Evolutionary conservation across 2,329 filamentous ascomycete species (phyloP), one percentile per base, ranked within the genome.

Genomic region (Aschersonia sp.): DNA sequence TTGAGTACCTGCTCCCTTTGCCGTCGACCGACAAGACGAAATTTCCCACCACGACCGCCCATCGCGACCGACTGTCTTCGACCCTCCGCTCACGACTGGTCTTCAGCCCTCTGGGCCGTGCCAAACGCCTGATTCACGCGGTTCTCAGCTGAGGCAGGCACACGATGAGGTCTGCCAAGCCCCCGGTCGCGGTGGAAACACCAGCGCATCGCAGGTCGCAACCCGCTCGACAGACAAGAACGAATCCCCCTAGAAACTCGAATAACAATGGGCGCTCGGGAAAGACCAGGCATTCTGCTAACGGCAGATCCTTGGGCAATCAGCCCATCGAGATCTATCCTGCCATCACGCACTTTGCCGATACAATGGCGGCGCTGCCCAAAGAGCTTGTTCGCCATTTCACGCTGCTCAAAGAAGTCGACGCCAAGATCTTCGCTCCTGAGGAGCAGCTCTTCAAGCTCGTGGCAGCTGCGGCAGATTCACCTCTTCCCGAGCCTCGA

Each of bases 351-450:
- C 77, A 82, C 66, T 97, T 98, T 63, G 86, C 91, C 53, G 89
- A 97, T 65, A 83, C 89, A 53, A 88, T 97, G 61, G 83, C 88
- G 46, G 89, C 91, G 40, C 78, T 98, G 30, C 92, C 92, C 4
- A 89, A 89, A 64, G 92, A 98, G 68, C 86, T 96, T 46, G 88
- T 95, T 56, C 83, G 89, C 61, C 91, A 98, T 65, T 95, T 95
- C 58, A 96, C 91, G 35, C 77, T 97, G 49, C 74, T 98, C 56
- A 96, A 96, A 65, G 92, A 98, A 68, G 92, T 97, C 45, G 92
- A 98, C 69, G 91, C 91, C 53, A 98, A 98, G 69, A 85, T 94
- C 54, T 92, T 89, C 66, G 82, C 81, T 30, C 85, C 92, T 5
- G 88, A 95, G 63, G 84, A 92, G 57, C 77, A 83, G 59, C 75